Base-by-base conservation (phyloP, 345 rosid genomes). In the Populus deltoides region DNA sequence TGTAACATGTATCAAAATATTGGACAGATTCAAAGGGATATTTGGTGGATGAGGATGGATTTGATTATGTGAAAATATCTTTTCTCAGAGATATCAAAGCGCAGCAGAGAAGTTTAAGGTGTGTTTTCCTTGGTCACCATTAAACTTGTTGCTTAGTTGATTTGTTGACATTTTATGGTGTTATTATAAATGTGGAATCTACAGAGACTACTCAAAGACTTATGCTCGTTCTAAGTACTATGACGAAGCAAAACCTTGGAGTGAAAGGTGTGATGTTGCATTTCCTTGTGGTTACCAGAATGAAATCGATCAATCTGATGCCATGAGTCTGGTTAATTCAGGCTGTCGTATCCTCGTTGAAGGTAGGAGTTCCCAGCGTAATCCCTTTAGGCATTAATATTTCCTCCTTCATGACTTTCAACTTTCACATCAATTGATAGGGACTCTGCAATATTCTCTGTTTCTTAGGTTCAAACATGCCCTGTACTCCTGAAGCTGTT, bases 131-230 rank as follows among this genome's bases (percentile, higher is more conserved):
- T 68, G 16, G 47, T 22, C 33, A 35, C 27, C 10, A 47, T 70
- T 55, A 17, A n/a, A 39, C 43, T 53, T 53, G 1, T 61, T 27
- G 67, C 57, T 25, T 38, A 74, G 80, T 53, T 80, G 68, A 10
- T 43, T 36, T 80, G 17, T 59, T 68, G 70, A 16, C 72, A 45
- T 49, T 75, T 53, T 57, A 33, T 43, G 51, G 13, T 75, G 69
- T 78, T 75, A 68, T 66, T 63, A 68, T 76, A 3, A 71, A 35
- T 81, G 22, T 79, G 66, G 67, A 74, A 53, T 84, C 69, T 88
- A 85, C 91, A 96, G 99, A 84, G 98, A 96, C 82, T 96, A 96
- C 83, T 91, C 98, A 43, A 96, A 96, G 90, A 91, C 99, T n/a
- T 96, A 96, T 84, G 98, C 97, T 45, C 89, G 97, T 71, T 89